phyloP scores from a whole-genome alignment of 2,329 filamentous ascomycete species.

The Fusarium keratoplasticum region DNA sequence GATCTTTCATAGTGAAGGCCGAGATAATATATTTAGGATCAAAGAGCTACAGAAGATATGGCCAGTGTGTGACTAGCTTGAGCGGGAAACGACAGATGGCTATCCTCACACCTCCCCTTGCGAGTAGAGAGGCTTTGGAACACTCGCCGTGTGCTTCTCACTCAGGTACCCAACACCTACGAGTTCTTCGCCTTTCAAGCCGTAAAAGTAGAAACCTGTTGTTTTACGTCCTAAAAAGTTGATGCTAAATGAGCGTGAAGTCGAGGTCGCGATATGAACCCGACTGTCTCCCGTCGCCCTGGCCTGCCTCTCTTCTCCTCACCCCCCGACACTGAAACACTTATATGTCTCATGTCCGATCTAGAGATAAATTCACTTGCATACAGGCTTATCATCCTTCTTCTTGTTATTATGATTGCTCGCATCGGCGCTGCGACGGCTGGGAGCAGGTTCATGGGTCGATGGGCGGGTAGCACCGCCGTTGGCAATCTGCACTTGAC shows the following conservation, averaged over 20 bases:
- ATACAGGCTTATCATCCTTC: not conserved
- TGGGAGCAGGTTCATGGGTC: not conserved
- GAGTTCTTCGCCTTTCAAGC: not conserved
- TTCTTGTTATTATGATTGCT: not conserved
- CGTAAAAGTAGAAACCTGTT: not conserved
- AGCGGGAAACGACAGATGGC: not conserved
- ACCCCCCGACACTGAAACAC: not conserved
- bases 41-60: not conserved
- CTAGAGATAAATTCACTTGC: not conserved
- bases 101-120: too few relatives aligned
- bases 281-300: not conserved
- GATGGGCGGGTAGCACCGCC: not conserved
- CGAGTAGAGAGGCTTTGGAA: not conserved
- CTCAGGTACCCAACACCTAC: not conserved
- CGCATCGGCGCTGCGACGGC: not conserved
- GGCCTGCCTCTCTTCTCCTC: not conserved
- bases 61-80: too few relatives aligned
- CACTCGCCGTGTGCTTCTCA: not conserved
- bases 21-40: accelerated
- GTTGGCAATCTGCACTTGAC: not conserved
- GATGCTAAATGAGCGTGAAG: not conserved
- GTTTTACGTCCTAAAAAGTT: not conserved
- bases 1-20: accelerated
- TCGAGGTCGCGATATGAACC: not conserved
- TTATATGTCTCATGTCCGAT: not conserved